These are phyloP conservation scores for Aureobasidium musti DNA, from an alignment of 2,329 filamentous ascomycete genomes.

Conservation along the genomic window DNA sequence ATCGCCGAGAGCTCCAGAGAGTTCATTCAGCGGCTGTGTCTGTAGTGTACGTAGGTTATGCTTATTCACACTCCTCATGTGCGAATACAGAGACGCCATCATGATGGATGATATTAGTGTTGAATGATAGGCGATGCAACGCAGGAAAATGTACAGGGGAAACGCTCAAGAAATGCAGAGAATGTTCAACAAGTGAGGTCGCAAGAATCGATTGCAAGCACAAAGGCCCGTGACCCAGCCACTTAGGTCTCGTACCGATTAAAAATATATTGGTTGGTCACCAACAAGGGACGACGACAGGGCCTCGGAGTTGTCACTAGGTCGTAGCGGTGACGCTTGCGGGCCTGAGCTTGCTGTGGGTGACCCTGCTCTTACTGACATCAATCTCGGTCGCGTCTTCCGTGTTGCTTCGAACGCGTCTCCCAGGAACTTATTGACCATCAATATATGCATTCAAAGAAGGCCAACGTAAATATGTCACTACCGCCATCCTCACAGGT, in stretches of 20 bases:
- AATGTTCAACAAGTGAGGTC: background rate
- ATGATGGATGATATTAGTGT: conserved; percentile 7
- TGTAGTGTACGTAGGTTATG: conserved; percentile 61
- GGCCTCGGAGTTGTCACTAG: conserved; percentile 14
- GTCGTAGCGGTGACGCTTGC: background rate
- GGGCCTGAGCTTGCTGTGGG: background rate
- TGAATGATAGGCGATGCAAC: conserved; percentile 4
- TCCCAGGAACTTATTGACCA: conserved; percentile 7
- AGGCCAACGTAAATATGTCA: background rate
- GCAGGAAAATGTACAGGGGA: background rate
- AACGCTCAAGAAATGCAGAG: conserved; percentile 5
- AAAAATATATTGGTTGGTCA: conserved; percentile 25
- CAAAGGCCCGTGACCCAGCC: conserved; percentile 23
- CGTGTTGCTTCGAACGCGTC: conserved; percentile 24
- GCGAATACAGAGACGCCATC: conserved; percentile 30
- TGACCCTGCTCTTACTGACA: background rate
- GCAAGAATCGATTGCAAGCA: background rate
- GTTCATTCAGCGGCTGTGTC: conserved; percentile 65
- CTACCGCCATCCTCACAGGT: conserved; percentile 11
- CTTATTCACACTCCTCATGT: conserved; percentile 36
- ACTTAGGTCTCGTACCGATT: conserved; percentile 5
- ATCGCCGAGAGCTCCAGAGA: conserved; percentile 87
- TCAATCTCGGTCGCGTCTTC: conserved; percentile 23
- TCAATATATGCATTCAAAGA: background rate
- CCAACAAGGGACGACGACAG: conserved; percentile 1